Evolutionary conservation across 345 rosid genomes (phyloP).

Genomic region (Rhodamnia rubescens): DNA sequence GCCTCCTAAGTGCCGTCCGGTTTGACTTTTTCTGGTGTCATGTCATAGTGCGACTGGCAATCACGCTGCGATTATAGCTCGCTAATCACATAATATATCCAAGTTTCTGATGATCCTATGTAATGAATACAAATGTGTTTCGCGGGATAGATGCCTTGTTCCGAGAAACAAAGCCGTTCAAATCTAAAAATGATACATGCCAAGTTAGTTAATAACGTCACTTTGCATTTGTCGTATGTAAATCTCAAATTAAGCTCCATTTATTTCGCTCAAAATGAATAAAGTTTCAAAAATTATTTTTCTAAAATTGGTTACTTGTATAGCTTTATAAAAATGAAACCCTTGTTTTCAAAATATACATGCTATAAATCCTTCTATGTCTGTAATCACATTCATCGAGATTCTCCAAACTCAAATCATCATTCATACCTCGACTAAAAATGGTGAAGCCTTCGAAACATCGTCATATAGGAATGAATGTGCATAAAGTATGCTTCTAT

Average conservation of each 20-base stretch:
- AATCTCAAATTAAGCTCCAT: neutral
- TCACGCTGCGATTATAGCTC: neutral
- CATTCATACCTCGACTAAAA: neutral
- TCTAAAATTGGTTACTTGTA: too few species aligned
- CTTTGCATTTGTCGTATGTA: neutral
- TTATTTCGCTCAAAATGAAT: too few species aligned
- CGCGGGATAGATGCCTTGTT: neutral
- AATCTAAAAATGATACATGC: neutral
- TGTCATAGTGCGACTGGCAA: neutral
- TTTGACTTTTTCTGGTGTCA: neutral
- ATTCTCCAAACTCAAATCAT: neutral
- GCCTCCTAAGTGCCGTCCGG: neutral
- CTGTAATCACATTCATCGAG: neutral
- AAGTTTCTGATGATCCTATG: too few species aligned
- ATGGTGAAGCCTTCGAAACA: neutral
- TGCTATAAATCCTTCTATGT: neutral
- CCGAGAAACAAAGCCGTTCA: neutral
- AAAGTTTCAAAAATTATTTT: too few species aligned
- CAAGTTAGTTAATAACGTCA: neutral
- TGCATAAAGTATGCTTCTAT: neutral
- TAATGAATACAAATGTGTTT: neutral
- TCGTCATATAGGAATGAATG: neutral
- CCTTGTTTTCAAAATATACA: too few species aligned
- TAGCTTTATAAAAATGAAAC: too few species aligned
- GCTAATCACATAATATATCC: neutral